Percentiles rank a stretch among this genome's conserved stretches.
Conservation (phyloP, 345 rosid species). For the Sonneratia alba region DNA sequence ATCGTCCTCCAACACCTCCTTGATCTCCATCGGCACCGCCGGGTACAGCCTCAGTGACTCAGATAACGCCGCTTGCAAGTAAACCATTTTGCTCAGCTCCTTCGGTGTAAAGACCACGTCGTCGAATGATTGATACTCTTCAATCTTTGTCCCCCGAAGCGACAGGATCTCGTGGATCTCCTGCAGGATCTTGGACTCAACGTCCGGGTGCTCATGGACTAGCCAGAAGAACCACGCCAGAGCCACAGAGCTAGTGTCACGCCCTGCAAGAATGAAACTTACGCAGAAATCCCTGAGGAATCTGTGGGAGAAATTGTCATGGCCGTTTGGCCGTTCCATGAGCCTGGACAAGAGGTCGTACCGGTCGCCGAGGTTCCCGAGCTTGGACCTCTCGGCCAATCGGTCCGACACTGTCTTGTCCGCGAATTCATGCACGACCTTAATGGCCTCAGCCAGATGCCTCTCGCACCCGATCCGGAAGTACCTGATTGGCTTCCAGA, state of each 20-base stretch:
- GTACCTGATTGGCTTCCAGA: constrained; percentile 65
- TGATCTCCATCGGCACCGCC: constrained; percentile 61
- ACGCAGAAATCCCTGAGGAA: constrained; percentile 55
- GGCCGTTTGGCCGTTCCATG: constrained; percentile 26
- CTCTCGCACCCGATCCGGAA: constrained; percentile 52
- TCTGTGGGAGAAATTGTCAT: constrained; percentile 19
- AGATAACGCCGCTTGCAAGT: constrained; percentile 60
- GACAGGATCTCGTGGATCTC: constrained; percentile 32
- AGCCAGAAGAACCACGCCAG: constrained; percentile 79
- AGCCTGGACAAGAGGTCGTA: constrained; percentile 58
- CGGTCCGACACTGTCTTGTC: constrained; percentile 34
- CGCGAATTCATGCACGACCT: constrained; percentile 53
- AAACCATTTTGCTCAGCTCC: constrained; percentile 52
- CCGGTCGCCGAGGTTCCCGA: constrained; percentile 25
- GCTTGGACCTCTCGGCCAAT: constrained; percentile 11
- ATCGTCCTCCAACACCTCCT: constrained; percentile 47
- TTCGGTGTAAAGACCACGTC: constrained; percentile 26
- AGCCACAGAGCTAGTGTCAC: constrained; percentile 74
- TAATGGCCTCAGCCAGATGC: constrained; percentile 38
- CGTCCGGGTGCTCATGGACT: constrained; percentile 32
- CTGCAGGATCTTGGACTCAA: constrained; percentile 36
- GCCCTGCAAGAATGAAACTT: constrained; percentile 63
- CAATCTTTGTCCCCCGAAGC: neutral
- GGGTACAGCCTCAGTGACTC: constrained; percentile 72
- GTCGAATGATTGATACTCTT: constrained; percentile 1